These are phyloP conservation scores for Aspergillus affinis DNA, from an alignment of 495 filamentous ascomycete genomes.

Conservation along the genomic window DNA sequence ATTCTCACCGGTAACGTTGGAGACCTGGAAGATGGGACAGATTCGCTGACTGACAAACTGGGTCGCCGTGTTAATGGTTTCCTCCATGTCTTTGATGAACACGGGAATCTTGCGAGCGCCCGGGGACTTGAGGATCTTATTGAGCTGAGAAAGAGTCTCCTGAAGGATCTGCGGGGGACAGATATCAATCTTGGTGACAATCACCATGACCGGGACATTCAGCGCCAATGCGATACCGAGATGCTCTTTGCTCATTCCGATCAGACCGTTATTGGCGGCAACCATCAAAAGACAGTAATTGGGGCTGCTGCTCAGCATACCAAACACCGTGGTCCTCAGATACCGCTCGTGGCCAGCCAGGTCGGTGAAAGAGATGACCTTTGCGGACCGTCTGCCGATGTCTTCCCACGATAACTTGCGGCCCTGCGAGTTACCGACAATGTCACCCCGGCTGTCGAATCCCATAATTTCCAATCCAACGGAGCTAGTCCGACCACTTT, in stretches of 20 bases:
- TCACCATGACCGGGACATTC: slow-evolving; percentile 97
- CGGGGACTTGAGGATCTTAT: slow-evolving; percentile 87
- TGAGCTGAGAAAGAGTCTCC: slow-evolving; percentile 90
- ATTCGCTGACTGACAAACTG: slow-evolving; percentile 96
- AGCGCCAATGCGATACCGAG: slow-evolving; percentile 91
- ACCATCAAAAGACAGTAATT: slow-evolving; percentile 99
- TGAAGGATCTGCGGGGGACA: slow-evolving; percentile 94
- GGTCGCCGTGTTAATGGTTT: slow-evolving; percentile 91
- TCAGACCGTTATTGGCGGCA: slow-evolving; percentile 93
- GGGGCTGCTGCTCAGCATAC: slow-evolving; percentile 88
- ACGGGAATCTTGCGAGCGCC: slow-evolving; percentile 97
- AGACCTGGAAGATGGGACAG: slow-evolving; percentile 96
- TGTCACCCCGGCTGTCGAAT: slow-evolving; percentile 85
- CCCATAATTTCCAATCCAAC: slow-evolving; percentile 99
- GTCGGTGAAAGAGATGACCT: slow-evolving; percentile 97
- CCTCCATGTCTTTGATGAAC: slow-evolving; percentile 86
- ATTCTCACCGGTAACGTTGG: slow-evolving; percentile 91
- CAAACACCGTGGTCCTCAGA: slow-evolving; percentile 94
- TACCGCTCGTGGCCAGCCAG: slow-evolving; percentile 95
- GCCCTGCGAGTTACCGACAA: slow-evolving; percentile 79
- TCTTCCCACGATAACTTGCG: slow-evolving; percentile 95
- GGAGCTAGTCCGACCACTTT: slow-evolving; percentile 91
- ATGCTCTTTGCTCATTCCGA: slow-evolving; percentile 98
- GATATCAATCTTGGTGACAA: slow-evolving; percentile 98
- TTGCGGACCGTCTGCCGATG: slow-evolving; percentile 89